Percentiles rank a stretch among this genome's conserved stretches.
Evolutionary conservation across 768 basidiomycete genomes (phyloP).

Genomic region (Lactarius evosmus): DNA sequence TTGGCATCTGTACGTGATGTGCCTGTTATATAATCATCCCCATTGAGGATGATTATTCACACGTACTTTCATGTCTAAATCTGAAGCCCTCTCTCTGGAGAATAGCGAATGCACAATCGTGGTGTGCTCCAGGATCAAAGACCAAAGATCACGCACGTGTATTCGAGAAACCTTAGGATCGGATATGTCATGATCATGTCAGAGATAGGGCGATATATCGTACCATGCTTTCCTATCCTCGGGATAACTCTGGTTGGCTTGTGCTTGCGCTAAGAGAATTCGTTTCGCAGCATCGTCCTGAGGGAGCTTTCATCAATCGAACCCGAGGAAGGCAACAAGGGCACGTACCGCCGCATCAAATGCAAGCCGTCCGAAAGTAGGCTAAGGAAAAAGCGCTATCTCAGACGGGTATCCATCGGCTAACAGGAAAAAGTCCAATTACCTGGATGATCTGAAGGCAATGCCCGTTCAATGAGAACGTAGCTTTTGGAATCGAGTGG

Average conservation of each 20-base stretch:
- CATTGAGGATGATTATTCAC: not conserved
- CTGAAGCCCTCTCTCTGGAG: conserved; percentile 5
- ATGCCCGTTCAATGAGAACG: conserved; percentile 11
- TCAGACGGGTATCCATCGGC: not conserved
- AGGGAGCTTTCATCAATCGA: not conserved
- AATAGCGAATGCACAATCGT: not conserved
- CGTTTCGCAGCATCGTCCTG: conserved; percentile 12
- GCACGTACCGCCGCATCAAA: conserved; percentile 9
- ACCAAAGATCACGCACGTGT: conserved; percentile 3
- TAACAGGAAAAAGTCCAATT: not conserved
- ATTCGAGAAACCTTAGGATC: conserved; percentile 3
- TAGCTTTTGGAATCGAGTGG: conserved; percentile 10
- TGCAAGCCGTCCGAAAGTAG: conserved; percentile 10
- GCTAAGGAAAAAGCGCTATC: not conserved
- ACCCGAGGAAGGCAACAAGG: not conserved
- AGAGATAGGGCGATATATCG: not conserved
- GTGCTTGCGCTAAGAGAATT: conserved; percentile 6
- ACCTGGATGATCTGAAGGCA: conserved; percentile 14
- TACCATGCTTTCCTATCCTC: conserved; percentile 15
- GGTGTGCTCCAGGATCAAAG: not conserved
- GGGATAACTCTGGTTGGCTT: conserved; percentile 11
- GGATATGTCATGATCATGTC: not conserved
- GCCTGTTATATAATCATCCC: not conserved
- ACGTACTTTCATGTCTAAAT: conserved; percentile 12
- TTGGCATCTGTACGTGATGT: conserved; percentile 14